A percentile compares a stretch with the other conserved stretches of the same genome.
Conservation (phyloP, 305 asterid species). For the Rubia occidens region DNA sequence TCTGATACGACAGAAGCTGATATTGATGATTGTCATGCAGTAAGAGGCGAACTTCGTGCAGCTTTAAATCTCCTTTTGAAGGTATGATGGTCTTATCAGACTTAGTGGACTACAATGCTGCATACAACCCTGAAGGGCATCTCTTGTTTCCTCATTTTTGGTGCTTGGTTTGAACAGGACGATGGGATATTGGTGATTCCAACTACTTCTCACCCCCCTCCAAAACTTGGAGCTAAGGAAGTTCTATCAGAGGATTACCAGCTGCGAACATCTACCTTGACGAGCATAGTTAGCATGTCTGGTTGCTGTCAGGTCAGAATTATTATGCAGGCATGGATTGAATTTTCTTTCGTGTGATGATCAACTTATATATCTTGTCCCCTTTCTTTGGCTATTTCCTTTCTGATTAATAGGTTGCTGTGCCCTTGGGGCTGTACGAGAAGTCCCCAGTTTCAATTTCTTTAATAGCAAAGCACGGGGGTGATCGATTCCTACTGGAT, state of each 20-base stretch:
- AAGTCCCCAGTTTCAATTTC: slow-evolving; percentile 84
- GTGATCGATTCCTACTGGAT: slow-evolving; percentile 80
- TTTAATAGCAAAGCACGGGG: slow-evolving; percentile 79
- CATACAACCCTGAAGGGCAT: neutral
- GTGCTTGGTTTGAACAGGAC: slow-evolving; percentile 47
- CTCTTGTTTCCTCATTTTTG: slow-evolving; percentile 16
- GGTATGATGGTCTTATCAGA: slow-evolving; percentile 37
- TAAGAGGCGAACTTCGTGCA: slow-evolving; percentile 66
- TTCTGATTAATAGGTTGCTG: slow-evolving; percentile 45
- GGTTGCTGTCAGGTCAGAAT: slow-evolving; percentile 94
- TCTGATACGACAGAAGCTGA: slow-evolving; percentile 39
- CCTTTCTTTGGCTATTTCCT: slow-evolving; percentile 1
- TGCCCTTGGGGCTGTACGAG: slow-evolving; percentile 71
- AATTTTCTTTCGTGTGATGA: neutral
- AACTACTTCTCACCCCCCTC: slow-evolving; percentile 58
- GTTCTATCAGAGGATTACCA: slow-evolving; percentile 48
- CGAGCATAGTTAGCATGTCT: slow-evolving; percentile 87
- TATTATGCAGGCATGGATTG: slow-evolving; percentile 1
- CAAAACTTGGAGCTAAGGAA: slow-evolving; percentile 81
- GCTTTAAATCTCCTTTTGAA: slow-evolving; percentile 67
- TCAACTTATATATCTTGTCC: slow-evolving; percentile 1
- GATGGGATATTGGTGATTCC: slow-evolving; percentile 86
- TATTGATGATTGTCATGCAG: slow-evolving; percentile 47
- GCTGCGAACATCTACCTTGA: slow-evolving; percentile 41
- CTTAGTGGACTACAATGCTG: slow-evolving; percentile 6